These are phyloP conservation scores for Penicillium dipodomyicola DNA, from an alignment of 495 filamentous ascomycete genomes.

Conservation along the genomic window DNA sequence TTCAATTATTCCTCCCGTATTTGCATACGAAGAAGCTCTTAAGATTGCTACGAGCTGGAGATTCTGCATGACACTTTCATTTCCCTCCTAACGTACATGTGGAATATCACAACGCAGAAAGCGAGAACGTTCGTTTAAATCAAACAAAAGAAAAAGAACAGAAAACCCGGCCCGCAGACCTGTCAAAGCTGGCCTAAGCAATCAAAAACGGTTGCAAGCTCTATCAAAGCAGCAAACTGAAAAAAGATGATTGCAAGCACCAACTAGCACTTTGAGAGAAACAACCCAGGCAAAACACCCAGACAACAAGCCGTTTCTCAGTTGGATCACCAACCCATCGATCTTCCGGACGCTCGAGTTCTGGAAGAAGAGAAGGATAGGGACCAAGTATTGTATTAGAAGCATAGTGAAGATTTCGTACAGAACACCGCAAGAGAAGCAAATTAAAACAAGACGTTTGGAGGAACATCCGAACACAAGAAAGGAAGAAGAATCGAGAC, in stretches of 20 bases:
- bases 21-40: background rate
- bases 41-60: background rate
- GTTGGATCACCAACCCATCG: slow-evolving; percentile 1
- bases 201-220: slow-evolving; percentile 3
- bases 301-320: background rate
- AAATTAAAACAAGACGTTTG: slow-evolving; percentile 22
- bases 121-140: background rate
- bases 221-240: background rate
- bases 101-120: background rate
- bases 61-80: background rate
- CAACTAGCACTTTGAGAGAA: background rate
- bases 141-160: background rate
- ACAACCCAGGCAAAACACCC: background rate
- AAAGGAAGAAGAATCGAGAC: slow-evolving; percentile 18
- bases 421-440: slow-evolving; percentile 21
- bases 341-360: slow-evolving; percentile 5
- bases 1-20: background rate
- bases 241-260: background rate
- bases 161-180: slow-evolving; percentile 2
- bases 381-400: slow-evolving; percentile 24
- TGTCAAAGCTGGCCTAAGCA: slow-evolving; percentile 6
- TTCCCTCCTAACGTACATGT: slow-evolving; percentile 2
- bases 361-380: slow-evolving; percentile 10
- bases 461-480: slow-evolving; percentile 17
- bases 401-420: slow-evolving; percentile 28